phyloP scores from a whole-genome alignment of 2,329 filamentous ascomycete genomes.

The Tolypocladium guangdongense region DNA sequence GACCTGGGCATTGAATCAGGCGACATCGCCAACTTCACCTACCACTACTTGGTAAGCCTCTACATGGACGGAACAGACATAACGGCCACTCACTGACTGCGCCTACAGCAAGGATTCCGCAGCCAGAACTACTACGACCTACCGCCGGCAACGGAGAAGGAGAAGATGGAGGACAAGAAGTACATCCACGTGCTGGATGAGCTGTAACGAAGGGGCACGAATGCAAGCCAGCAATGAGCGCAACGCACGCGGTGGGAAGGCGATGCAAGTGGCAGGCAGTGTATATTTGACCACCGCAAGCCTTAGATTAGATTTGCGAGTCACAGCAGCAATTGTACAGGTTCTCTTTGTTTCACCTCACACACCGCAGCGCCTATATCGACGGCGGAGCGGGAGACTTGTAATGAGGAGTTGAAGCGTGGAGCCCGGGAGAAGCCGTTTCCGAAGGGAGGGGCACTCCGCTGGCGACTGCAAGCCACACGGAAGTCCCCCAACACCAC shows the following conservation, averaged over 20 bases:
- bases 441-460: not conserved
- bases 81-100: conserved; percentile 14
- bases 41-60: conserved; percentile 76
- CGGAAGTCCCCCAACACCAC: not conserved
- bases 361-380: not conserved
- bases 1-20: conserved; percentile 84
- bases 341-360: not conserved
- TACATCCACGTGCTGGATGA: conserved; percentile 91
- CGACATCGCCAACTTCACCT: conserved; percentile 78
- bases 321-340: conserved; percentile 1
- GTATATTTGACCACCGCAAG: conserved; percentile 1
- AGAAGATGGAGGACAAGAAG: conserved; percentile 91
- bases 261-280: not conserved
- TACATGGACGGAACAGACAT: conserved; percentile 4
- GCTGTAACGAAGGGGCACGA: conserved; percentile 39
- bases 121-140: conserved; percentile 84
- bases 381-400: not conserved
- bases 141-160: conserved; percentile 86
- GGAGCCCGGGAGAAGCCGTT: not conserved
- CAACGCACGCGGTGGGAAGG: not conserved
- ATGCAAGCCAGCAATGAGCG: not conserved
- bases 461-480: not conserved
- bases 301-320: not conserved
- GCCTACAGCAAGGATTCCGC: conserved; percentile 70
- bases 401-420: not conserved